A percentile compares a stretch with the other conserved stretches of the same genome.
Evolutionary conservation across 805 yeast species (phyloP).

Genomic region (Candida nitratophila): DNA sequence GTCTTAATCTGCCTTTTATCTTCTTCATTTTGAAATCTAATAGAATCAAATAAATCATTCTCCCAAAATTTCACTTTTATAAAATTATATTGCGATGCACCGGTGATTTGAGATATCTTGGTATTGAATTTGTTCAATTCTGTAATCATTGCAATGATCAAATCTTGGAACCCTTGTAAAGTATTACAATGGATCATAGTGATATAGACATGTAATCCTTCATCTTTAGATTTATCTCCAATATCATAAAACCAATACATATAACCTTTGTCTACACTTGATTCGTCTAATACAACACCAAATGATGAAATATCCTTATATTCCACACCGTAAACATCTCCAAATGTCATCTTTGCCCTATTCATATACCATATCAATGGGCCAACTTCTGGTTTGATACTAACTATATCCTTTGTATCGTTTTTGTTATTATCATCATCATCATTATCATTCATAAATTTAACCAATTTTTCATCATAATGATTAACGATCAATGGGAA

Average conservation of each 20-base stretch:
- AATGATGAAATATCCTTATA: background rate
- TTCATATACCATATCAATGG: constrained; percentile 35
- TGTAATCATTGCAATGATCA: constrained; percentile 8
- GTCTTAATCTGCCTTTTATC: background rate
- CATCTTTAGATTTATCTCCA: constrained; percentile 1
- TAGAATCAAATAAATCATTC: constrained; percentile 10
- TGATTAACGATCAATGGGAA: background rate
- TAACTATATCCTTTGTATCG: background rate
- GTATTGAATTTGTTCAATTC: constrained; percentile 7
- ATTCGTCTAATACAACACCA: constrained; percentile 6
- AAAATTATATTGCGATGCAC: constrained; percentile 3
- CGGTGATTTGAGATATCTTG: background rate
- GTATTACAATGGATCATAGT: constrained; percentile 13
- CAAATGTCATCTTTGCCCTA: constrained; percentile 20
- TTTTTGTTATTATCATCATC: too few species aligned
- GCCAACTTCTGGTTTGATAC: constrained; percentile 30
- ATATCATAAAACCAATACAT: constrained; percentile 37
- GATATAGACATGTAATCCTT: constrained; percentile 4
- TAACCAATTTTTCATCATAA: background rate
- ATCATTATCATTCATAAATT: background rate
- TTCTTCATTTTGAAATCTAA: too few species aligned
- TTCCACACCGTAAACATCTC: background rate
- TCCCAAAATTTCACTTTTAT: constrained; percentile 18
- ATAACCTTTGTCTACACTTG: constrained; percentile 20
- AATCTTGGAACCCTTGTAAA: constrained; percentile 4